Evolutionary conservation across 1,139 yeast species (phyloP), one percentile per base, ranked within the genome.

Genomic region (Scheffersomyces segobiensis): DNA sequence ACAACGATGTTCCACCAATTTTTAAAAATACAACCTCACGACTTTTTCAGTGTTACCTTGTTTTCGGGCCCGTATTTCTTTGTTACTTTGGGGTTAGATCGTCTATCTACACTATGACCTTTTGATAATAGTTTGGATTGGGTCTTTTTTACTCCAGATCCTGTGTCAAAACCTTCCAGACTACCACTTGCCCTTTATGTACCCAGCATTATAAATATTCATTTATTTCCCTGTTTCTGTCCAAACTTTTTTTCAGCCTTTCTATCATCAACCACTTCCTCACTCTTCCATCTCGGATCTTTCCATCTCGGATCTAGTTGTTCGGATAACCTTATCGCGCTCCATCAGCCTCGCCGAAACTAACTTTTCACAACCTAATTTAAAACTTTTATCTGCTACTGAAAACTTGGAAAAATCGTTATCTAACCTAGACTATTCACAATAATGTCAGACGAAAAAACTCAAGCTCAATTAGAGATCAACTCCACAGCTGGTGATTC

Each of bases 401-500:
- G 14, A 12, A 12, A 12, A 12, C 32, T 32, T 32, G 42, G 12
- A 32, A 7, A 14, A 7, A 22, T 48, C 17, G 17, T 32, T 32
- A 32, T 32, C 42, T 32, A 32, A 8, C 17, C 17, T 32, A 32
- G 42, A 32, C 42, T 14, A 10, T 17, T 32, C 42, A 14, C 42
- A 32, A 32, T 10, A 7, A 32, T 32, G 20, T 32, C 53, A n/a
- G 53, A 50, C 50, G 62, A 63, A 39, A 62, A 63, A 51, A 47
- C 50, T 42, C 57, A 57, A 26, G 57, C 55, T 24, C 52, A 39
- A n/a, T 56, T 61, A 26, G 63, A 60, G 48, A 57, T 59, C 47
- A 52, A 60, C 59, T 53, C 63, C 24, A 55, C 62, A 5, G 59
- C 58, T 48, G 62, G 55, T 12, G 55, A 50, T 22, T 59, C 59